These are phyloP conservation scores for Pichia sp. DNA, from an alignment of 1,139 yeast species.

Conservation along the genomic window DNA sequence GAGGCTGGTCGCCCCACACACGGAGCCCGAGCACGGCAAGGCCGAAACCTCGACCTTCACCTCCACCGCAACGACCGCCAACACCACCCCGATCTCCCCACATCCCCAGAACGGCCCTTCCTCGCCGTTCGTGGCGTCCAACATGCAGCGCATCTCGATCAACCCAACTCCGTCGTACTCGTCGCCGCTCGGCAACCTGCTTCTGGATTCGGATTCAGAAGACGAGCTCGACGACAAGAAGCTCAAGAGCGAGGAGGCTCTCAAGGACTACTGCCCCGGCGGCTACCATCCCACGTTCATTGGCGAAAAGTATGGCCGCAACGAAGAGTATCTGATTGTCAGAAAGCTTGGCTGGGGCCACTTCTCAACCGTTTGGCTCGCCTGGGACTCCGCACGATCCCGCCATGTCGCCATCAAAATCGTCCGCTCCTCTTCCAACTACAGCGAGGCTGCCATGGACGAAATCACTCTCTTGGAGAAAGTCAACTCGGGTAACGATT, in stretches of 20 bases:
- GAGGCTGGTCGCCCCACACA: not conserved
- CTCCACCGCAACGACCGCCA: not conserved
- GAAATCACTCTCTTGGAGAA: slow-evolving; percentile 59
- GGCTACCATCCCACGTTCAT: slow-evolving; percentile 77
- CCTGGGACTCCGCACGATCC: slow-evolving; percentile 45
- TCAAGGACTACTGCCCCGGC: slow-evolving; percentile 63
- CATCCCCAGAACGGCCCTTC: not conserved
- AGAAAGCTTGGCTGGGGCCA: slow-evolving; percentile 82
- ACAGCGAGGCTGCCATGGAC: slow-evolving; percentile 72
- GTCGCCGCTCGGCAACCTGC: not conserved
- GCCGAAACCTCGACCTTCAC: not conserved
- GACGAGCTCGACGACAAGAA: slow-evolving; percentile 17
- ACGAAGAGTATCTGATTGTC: slow-evolving; percentile 52
- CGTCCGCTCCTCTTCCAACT: slow-evolving; percentile 67
- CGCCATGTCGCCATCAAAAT: slow-evolving; percentile 73
- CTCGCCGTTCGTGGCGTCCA: not conserved
- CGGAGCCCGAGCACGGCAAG: not conserved
- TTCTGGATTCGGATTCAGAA: slow-evolving; percentile 12
- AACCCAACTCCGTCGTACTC: not conserved
- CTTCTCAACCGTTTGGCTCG: slow-evolving; percentile 77
- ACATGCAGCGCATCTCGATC: not conserved
- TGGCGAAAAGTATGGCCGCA: slow-evolving; percentile 62
- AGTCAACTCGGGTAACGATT: slow-evolving; percentile 36
- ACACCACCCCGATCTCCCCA: not conserved
- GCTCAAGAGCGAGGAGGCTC: slow-evolving; percentile 50